Base-by-base conservation (phyloP, 2,329 filamentous ascomycete species). In the Cladosporium halotolerans region DNA sequence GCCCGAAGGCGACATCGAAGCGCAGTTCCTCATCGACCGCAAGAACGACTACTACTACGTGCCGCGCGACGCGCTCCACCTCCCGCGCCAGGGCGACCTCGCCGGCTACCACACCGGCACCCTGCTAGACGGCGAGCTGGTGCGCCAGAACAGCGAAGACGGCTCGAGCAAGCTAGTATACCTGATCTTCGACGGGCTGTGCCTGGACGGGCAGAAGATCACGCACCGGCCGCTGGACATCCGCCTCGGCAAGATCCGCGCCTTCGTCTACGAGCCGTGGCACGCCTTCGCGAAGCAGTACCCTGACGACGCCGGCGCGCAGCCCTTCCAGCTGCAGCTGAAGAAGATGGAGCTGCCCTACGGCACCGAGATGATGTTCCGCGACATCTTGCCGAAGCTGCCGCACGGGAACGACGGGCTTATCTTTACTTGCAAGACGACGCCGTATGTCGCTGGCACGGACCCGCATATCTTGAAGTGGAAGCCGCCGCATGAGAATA, bases 11-110 rank as follows among this genome's bases (percentile, higher is more conserved):
- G 44, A 44, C 7, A 23, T 46, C 11, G 89, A 95, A 68, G 80
- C 85, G 19, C 88, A 93, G 66, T 96, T 96, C 74, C 79, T 99
- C 53, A 96, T 99, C 72, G 92, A 99, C 73, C 89, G 93, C 66
- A 95, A 91, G 73, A 97, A 99, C 73, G 90, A 97, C 69, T 99
- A 93, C 76, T 96, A 92, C 81, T 89, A 80, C 66, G 82, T 97
- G 56, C 80, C 81, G 31, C 77, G 80, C 57, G 75, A 75, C 50
- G 79, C 75, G 53, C 79, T 97, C 19, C 89, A 95, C 69, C 91
- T 97, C 62, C 93, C 93, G 0, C 75, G 86, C 18, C 81, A 81
- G 36, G 75, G 80, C 41, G 79, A 87, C 59, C 73, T 76, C 11
- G 53, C 53, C 41, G 78, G 76, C 11, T 96, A 88, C 68, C 90